Base-by-base conservation (phyloP, 495 filamentous ascomycete species). In the Entonaema liquescens region DNA sequence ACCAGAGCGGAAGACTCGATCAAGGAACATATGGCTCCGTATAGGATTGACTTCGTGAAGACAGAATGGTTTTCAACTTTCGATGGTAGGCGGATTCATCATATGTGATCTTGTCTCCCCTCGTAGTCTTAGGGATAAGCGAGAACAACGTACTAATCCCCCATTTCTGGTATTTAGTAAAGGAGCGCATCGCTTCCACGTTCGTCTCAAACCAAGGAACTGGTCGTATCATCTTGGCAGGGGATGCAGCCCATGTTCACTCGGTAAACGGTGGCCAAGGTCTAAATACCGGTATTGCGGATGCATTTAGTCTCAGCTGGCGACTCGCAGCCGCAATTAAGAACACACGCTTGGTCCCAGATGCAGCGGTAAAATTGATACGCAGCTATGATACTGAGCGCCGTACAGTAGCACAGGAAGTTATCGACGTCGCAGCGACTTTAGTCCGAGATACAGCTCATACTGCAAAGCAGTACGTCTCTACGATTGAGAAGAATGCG, bases 221-320 rank as follows among this genome's bases (percentile, higher is more conserved):
- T 25, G 68, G 68, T 7, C 74, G 83, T 15, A 71, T 85, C 28
- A 81, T 86, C 60, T 68, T 86, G 1, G 83, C 81, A 9, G 84
- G 85, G 2, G 85, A 87, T 59, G 83, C 85, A 0, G 84, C 84
- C 5, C 84, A 87, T 59, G 79, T 81, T 0, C 79, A 84, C n/a
- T 80, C 80, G 4, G 83, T 84, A 5, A 81, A 79, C 54, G 84
- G 83, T 0, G 85, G 82, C 8, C 81, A 85, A 56, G 84, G 85
- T 6, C 78, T 81, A 21, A 86, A 86, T 65, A 81, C 82, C 0
- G 83, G 83, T 1, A 81, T 87, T 49, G 78, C 79, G 35, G 85
- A 86, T 61, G 81, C 79, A 3, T 74, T 83, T 21, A 82, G 83
- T 54, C 78, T 87, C 11, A 78, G 78, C 23, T 86, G 83, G 85